Evolutionary conservation across 2,329 filamentous ascomycete species (phyloP), one percentile per base, ranked within the genome.

Genomic region (Aplosporella prunicola): DNA sequence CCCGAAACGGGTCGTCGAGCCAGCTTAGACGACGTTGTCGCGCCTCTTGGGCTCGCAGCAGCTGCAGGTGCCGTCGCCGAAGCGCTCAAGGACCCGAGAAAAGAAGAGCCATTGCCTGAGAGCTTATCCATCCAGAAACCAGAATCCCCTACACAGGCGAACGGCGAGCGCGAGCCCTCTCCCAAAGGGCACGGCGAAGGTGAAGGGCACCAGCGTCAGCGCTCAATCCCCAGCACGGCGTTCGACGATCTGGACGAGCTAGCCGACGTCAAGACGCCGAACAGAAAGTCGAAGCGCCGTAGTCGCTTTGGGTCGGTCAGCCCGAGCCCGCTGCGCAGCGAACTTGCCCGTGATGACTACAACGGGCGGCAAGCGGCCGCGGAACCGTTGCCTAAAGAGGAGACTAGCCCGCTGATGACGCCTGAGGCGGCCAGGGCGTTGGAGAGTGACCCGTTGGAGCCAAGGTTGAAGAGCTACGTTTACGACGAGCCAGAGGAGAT

Each of bases 271-370:
- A 59, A 65, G 45, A 63, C 57, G 17, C 58, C 58, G 26, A 67
- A 63, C 37, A 69, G 67, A 41, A 69, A 57, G 48, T 51, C 49
- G 23, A 69, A 65, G 49, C 57, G 65, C 23, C 55, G 58, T 31
- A 66, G 61, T 37, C 55, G 51, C 20, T 65, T 60, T 43, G 62
- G 61, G 22, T 59, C 61, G 16, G 20, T 24, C 14, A 23, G 20
- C 5, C 14, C 20, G 9, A 40, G 38, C 14, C 38, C 38, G 6
- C 23, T 40, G 5, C 27, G 33, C 8, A 22, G 18, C 9, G 64
- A 67, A 41, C 53, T 65, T 35, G 57, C 60, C 17, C 59, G 60
- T 36, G 54, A 66, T 13, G 64, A 67, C 40, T 64, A 67, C 35
- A 51, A 64, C 14, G 55, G 57, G 13, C 36, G 29, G 20, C 27